Conservation (phyloP, 73 alveolate species). For the Paramecium biaurelia region DNA sequence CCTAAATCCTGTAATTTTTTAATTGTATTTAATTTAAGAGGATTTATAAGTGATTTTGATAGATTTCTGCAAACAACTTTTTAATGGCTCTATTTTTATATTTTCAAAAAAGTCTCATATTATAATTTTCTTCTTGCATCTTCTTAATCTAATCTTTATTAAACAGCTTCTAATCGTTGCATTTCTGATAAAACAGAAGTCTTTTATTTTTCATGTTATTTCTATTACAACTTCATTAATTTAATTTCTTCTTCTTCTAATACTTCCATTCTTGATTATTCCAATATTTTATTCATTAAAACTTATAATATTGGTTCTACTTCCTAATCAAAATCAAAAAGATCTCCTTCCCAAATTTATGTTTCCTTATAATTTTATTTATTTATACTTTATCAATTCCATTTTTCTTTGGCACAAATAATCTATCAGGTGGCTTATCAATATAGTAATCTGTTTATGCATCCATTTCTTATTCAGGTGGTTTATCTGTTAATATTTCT, state of each 20-base stretch:
- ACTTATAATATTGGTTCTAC: constrained; percentile 94
- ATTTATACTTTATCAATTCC: constrained; percentile 71
- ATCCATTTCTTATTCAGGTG: constrained; percentile 81
- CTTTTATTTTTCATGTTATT: constrained; percentile 85
- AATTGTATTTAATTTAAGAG: constrained; percentile 25
- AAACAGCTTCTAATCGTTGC: constrained; percentile 86
- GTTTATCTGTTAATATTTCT: constrained; percentile 73
- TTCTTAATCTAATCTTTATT: constrained; percentile 86
- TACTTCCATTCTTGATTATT: constrained; percentile 95
- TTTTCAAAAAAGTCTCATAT: constrained; percentile 27
- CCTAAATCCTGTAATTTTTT: constrained; percentile 34
- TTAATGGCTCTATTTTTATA: constrained; percentile 31
- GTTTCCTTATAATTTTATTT: constrained; percentile 55
- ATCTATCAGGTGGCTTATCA: constrained; percentile 87
- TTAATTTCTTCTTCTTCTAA: constrained; percentile 95
- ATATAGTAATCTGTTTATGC: constrained; percentile 87
- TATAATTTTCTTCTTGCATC: constrained; percentile 61
- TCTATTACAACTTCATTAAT: constrained; percentile 87
- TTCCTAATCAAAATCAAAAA: constrained; percentile 92
- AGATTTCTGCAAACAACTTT: constrained; percentile 36
- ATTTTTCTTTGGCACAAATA: constrained; percentile 79
- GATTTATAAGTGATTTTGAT: constrained; percentile 26
- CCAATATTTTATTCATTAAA: constrained; percentile 88
- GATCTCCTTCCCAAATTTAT: constrained; percentile 93
- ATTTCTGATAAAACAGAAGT: constrained; percentile 88